These are phyloP conservation scores for Mrakia gelida DNA, from an alignment of 768 basidiomycete species.

Conservation along the genomic window DNA sequence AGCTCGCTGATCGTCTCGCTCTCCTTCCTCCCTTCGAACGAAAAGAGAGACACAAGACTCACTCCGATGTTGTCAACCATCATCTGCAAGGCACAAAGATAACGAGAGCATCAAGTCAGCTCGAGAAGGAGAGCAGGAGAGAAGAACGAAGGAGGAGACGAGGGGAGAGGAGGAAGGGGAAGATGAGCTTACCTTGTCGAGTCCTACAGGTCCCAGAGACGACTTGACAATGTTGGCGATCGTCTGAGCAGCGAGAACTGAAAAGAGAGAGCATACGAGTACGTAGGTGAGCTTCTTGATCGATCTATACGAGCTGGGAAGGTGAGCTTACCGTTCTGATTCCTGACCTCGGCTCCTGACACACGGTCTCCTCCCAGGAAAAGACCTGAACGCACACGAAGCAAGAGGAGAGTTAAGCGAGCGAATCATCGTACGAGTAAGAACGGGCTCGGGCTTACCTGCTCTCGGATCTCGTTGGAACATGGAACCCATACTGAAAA, in stretches of 20 bases:
- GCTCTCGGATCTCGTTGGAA: slow-evolving; percentile 46
- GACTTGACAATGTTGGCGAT: slow-evolving; percentile 98
- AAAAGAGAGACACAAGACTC: slow-evolving; percentile 41
- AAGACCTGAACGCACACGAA: slow-evolving; percentile 52
- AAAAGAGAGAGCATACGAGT: neutral
- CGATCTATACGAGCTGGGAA: slow-evolving; percentile 30
- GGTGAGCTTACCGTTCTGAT: slow-evolving; percentile 74
- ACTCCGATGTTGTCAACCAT: slow-evolving; percentile 96
- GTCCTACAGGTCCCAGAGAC: slow-evolving; percentile 87
- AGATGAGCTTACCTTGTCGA: slow-evolving; percentile 62
- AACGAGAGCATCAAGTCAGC: neutral
- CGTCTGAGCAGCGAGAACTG: slow-evolving; percentile 90
- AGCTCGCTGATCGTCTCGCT: neutral
- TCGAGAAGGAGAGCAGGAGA: neutral
- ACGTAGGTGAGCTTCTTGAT: neutral
- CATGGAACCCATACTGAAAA: slow-evolving; percentile 35
- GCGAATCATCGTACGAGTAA: too few relatives aligned
- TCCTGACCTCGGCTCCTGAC: slow-evolving; percentile 90
- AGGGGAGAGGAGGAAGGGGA: neutral
- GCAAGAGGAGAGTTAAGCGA: neutral
- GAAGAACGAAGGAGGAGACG: neutral
- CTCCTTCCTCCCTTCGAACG: neutral
- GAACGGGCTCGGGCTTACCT: slow-evolving; percentile 35
- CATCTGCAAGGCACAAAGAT: slow-evolving; percentile 48
- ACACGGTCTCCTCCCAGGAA: slow-evolving; percentile 92